Conservation (phyloP, 768 basidiomycete species). For the Mrakia hoshinonis region DNA sequence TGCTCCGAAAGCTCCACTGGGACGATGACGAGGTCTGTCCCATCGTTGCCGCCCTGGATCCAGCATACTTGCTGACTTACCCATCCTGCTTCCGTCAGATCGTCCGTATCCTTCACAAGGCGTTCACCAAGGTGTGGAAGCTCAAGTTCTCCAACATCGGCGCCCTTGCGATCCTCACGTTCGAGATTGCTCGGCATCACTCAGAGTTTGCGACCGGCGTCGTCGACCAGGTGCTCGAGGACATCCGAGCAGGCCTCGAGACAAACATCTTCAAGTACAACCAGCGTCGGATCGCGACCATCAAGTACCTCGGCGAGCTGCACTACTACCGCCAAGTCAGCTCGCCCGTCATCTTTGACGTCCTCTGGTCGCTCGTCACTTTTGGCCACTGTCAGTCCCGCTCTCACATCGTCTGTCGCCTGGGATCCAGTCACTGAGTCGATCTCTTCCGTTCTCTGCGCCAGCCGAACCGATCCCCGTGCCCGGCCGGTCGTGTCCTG, state of each 20-base stretch:
- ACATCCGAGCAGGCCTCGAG: slow-evolving; percentile 80
- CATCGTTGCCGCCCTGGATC: background rate
- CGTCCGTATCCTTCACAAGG: slow-evolving; percentile 62
- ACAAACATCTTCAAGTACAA: slow-evolving; percentile 91
- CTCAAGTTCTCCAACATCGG: slow-evolving; percentile 84
- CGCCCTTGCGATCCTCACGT: slow-evolving; percentile 85
- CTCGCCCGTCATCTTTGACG: slow-evolving; percentile 84
- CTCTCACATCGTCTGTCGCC: background rate
- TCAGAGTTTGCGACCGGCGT: slow-evolving; percentile 78
- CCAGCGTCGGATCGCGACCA: slow-evolving; percentile 78
- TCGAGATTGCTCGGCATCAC: slow-evolving; percentile 87
- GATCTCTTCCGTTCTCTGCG: slow-evolving; percentile 29
- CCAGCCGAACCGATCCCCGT: slow-evolving; percentile 81
- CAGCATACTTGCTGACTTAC: background rate
- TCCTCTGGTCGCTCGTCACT: slow-evolving; percentile 84
- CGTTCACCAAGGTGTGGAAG: slow-evolving; percentile 98
- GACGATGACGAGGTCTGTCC: slow-evolving; percentile 52
- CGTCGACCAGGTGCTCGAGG: slow-evolving; percentile 90
- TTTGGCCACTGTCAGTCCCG: slow-evolving; percentile 82
- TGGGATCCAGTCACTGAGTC: background rate
- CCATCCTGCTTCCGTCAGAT: slow-evolving; percentile 39
- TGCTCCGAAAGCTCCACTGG: slow-evolving; percentile 92
- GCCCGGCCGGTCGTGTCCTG: slow-evolving; percentile 60
- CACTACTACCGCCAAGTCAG: slow-evolving; percentile 80
- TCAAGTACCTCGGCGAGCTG: slow-evolving; percentile 92